Conservation (phyloP, 148 eudicot species). For the Diospyros lotus region DNA sequence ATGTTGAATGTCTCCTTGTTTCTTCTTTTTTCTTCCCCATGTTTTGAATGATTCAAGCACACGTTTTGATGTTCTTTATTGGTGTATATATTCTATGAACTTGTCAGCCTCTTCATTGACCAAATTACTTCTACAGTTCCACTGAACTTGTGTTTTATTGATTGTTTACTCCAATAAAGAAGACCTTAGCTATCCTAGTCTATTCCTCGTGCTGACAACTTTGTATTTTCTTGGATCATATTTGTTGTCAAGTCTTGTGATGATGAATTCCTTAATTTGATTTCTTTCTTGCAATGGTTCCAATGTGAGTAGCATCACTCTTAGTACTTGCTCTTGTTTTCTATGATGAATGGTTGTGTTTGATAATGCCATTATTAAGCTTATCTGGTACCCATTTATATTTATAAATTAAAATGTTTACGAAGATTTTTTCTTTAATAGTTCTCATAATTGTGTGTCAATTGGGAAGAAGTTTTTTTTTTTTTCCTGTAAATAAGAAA, state of each 20-base stretch:
- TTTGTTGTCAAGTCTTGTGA: neutral
- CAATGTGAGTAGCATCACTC: neutral
- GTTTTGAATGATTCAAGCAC: neutral
- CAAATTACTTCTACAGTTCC: neutral
- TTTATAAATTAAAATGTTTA: no score
- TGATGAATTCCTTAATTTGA: neutral
- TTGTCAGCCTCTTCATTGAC: neutral
- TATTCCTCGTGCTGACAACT: neutral
- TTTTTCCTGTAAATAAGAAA: no score
- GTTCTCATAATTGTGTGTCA: no score
- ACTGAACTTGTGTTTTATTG: neutral
- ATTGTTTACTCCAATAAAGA: neutral
- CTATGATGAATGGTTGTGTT: neutral
- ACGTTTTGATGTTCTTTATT: neutral
- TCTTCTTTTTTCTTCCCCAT: neutral
- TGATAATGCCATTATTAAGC: neutral
- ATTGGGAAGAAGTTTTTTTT: no score
- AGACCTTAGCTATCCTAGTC: no score
- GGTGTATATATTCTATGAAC: neutral
- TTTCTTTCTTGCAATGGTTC: neutral
- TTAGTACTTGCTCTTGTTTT: neutral
- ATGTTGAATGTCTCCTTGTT: constrained; percentile 3
- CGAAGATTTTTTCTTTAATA: no score
- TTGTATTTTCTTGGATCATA: neutral
- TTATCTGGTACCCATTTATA: no score